phyloP scores from a whole-genome alignment of 2,329 filamentous ascomycete genomes.

The Setomelanomma holmii region DNA sequence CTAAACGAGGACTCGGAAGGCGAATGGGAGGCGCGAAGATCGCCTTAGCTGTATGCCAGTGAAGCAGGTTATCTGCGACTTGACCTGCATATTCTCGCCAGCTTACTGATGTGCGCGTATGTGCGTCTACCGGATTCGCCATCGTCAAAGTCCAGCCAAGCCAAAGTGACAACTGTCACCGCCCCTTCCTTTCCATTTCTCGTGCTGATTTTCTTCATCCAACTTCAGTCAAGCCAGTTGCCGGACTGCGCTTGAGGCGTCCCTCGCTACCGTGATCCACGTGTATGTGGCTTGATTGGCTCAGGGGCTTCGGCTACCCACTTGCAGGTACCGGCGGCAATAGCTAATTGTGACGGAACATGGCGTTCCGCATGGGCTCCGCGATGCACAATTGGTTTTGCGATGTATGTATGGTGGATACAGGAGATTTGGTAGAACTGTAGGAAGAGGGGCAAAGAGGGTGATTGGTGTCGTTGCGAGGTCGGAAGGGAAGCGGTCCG shows the following conservation, averaged over 20 bases:
- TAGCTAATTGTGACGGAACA: constrained; percentile 2
- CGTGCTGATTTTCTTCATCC: no score
- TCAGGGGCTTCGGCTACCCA: constrained; percentile 9
- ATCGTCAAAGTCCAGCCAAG: constrained; percentile 3
- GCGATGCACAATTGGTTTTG: neutral
- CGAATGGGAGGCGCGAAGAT: neutral
- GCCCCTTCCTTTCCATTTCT: no score
- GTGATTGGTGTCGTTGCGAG: neutral
- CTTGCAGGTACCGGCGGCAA: neutral
- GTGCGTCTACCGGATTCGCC: no score
- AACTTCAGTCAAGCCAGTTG: neutral
- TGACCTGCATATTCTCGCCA: no score
- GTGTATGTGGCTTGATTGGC: constrained; percentile 23
- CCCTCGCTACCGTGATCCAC: constrained; percentile 17
- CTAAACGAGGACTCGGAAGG: neutral
- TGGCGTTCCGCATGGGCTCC: neutral
- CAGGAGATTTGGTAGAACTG: constrained; percentile 10
- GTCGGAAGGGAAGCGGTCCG: no score
- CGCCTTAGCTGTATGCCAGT: neutral
- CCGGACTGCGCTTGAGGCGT: constrained; percentile 20
- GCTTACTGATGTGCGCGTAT: neutral
- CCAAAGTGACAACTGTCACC: constrained; percentile 10
- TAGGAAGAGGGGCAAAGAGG: constrained; percentile 2
- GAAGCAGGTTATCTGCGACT: neutral
- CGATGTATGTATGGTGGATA: no score